Conservation (phyloP, 305 asterid species). For the Lippia alba region DNA sequence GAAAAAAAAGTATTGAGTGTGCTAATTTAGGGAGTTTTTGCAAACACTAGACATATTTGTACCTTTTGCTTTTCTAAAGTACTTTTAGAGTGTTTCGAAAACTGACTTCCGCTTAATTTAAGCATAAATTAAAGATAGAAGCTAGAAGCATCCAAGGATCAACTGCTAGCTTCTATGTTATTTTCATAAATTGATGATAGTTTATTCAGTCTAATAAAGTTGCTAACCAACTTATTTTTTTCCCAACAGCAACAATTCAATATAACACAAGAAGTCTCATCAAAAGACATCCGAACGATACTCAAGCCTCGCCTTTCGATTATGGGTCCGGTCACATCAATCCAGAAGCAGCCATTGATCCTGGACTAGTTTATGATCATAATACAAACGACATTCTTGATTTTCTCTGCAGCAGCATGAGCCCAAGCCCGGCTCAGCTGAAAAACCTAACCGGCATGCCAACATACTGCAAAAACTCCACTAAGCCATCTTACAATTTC, state of each 20-base stretch:
- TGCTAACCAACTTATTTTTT: background rate
- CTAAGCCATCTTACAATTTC: conserved; percentile 44
- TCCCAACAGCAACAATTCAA: conserved; percentile 49
- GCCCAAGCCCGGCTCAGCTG: conserved; percentile 61
- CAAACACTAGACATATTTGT: no score
- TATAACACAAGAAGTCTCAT: conserved; percentile 55
- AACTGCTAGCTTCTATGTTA: no score
- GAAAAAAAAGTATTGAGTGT: no score
- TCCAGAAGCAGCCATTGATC: conserved; percentile 62
- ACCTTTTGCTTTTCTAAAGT: no score
- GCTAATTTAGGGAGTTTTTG: no score
- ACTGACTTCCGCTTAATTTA: no score
- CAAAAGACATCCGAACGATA: conserved; percentile 51
- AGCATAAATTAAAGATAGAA: no score
- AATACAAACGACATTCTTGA: conserved; percentile 47
- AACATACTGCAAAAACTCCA: conserved; percentile 42
- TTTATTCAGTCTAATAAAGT: no score
- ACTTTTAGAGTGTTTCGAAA: no score
- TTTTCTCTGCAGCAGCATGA: conserved; percentile 64
- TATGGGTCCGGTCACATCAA: conserved; percentile 70
- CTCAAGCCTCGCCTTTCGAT: conserved; percentile 50
- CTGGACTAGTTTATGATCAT: conserved; percentile 65
- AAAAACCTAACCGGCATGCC: conserved; percentile 55
- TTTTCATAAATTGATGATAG: no score
- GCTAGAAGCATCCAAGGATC: no score